A percentile compares a stretch with the other conserved stretches of the same genome.
Evolutionary conservation across 176 grass and related monocot species (phyloP).

Genomic region (Cocos nucifera): DNA sequence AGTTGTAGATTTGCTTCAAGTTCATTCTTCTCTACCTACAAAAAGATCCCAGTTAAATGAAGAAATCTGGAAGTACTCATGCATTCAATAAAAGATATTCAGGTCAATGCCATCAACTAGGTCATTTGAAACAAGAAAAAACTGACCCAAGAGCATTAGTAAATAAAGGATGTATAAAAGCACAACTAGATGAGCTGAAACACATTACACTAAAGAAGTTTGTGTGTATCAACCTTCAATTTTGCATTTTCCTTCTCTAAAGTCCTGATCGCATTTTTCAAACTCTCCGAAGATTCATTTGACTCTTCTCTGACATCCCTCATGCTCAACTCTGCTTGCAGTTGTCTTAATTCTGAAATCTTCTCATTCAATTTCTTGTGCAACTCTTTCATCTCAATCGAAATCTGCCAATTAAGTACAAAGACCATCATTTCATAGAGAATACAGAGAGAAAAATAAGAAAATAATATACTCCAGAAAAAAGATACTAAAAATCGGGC

Average conservation of each 20-base stretch:
- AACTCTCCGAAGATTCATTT: slow-evolving; percentile 38
- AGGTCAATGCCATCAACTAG: too few species aligned
- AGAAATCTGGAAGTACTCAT: too few species aligned
- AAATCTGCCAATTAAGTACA: slow-evolving; percentile 36
- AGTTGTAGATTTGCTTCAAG: slow-evolving; percentile 37
- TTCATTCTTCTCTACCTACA: slow-evolving; percentile 57
- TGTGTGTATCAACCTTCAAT: slow-evolving; percentile 48
- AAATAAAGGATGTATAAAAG: not conserved
- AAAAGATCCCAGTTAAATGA: not conserved
- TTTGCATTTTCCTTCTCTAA: slow-evolving; percentile 71
- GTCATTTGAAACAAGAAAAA: too few species aligned
- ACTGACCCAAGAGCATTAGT: slow-evolving; percentile 1
- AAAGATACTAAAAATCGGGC: too few species aligned
- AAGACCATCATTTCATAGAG: not conserved
- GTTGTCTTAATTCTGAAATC: slow-evolving; percentile 34
- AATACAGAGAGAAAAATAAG: slow-evolving; percentile 1
- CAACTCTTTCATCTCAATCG: slow-evolving; percentile 43
- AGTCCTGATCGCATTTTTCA: slow-evolving; percentile 43
- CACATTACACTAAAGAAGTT: too few species aligned
- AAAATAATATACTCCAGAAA: too few species aligned
- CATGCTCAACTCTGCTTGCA: slow-evolving; percentile 52
- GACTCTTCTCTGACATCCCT: slow-evolving; percentile 28
- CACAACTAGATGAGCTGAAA: too few species aligned
- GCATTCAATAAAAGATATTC: too few species aligned
- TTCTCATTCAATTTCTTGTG: slow-evolving; percentile 59